Evolutionary conservation across 148 eudicot genomes (phyloP), one percentile per base, ranked within the genome.

Genomic region (Heliamphora exappendiculata): DNA sequence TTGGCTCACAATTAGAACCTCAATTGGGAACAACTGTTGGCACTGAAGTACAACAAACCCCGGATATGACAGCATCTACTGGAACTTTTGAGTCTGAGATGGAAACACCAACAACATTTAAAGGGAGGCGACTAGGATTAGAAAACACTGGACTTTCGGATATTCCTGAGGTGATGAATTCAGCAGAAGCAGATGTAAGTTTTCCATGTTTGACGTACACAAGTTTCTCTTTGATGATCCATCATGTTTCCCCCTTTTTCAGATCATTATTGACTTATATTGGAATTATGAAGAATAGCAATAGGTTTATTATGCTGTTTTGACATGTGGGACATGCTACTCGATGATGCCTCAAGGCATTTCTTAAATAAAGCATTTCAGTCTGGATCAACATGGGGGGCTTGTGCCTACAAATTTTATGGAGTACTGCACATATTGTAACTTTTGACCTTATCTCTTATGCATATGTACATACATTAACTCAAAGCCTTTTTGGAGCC

Each of bases 161-260:
- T 75, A 91, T 88, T 77, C 97, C 89, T 5, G 93, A 87, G 80
- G 75, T 75, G 59, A 73, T 72, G 72, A 67, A 78, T 79, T 80
- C 89, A 31, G 74, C 76, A 7, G 88, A 69, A 75, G 64, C 65
- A 19, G 93, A 89, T 80, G 91, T 89, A 77, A 87, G 93, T 80
- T 68, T 68, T 1, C 55, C 49, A 28, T 0, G 54, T 64, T 34
- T 17, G 9, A 3, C 28, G 55, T 39, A 58, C 19, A 41, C 17
- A 34, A 13, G 57, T 29, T 42, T 29, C 17, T n/a, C 36, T n/a
- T 62, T 63, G 51, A 74, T 75, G 70, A 63, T 45, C 68, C 63
- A 24, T 22, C 19, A 36, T 17, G 78, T 59, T 53, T 41, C 51
- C 45, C 47, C 45, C 44, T 62, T 42, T 29, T n/a, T n/a, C n/a